Evolutionary conservation across 192 early-diverging fungal species (phyloP).

Genomic region (Coemansia sp.): DNA sequence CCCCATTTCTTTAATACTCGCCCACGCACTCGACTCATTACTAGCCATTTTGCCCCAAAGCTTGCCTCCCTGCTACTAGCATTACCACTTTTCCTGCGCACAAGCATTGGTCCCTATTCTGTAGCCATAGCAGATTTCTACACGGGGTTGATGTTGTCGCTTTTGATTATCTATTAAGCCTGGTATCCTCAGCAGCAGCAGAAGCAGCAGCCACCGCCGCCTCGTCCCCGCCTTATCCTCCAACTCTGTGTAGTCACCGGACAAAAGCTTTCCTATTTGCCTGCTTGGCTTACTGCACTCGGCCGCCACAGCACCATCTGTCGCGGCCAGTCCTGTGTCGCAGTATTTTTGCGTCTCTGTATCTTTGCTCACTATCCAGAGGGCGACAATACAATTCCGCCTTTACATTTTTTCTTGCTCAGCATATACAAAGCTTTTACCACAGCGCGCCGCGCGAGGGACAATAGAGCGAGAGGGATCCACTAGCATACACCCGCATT

Average conservation of each 20-base stretch:
- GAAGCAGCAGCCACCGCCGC: neutral
- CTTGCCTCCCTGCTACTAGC: neutral
- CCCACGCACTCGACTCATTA: neutral
- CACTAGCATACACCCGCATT: neutral
- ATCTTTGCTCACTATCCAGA: neutral
- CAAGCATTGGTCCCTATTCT: neutral
- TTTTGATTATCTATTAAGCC: neutral
- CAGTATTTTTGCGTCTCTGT: neutral
- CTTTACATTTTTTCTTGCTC: neutral
- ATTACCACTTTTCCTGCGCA: slow-evolving; percentile 7
- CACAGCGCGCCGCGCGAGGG: neutral
- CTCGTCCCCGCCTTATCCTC: neutral
- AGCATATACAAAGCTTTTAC: neutral
- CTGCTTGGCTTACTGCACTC: neutral
- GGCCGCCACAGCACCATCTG: slow-evolving; percentile 1
- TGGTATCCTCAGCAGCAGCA: neutral
- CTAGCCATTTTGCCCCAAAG: slow-evolving; percentile 3
- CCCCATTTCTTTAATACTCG: neutral
- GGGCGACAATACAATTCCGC: neutral
- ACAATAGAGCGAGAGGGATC: slow-evolving; percentile 1
- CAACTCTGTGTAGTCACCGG: neutral
- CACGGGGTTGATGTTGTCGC: slow-evolving; percentile 1
- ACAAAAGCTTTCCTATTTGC: neutral
- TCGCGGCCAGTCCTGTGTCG: neutral
- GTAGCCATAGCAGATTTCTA: neutral